Conservation (phyloP, 2,329 filamentous ascomycete genomes). For the Arthrobotrys iridis region DNA sequence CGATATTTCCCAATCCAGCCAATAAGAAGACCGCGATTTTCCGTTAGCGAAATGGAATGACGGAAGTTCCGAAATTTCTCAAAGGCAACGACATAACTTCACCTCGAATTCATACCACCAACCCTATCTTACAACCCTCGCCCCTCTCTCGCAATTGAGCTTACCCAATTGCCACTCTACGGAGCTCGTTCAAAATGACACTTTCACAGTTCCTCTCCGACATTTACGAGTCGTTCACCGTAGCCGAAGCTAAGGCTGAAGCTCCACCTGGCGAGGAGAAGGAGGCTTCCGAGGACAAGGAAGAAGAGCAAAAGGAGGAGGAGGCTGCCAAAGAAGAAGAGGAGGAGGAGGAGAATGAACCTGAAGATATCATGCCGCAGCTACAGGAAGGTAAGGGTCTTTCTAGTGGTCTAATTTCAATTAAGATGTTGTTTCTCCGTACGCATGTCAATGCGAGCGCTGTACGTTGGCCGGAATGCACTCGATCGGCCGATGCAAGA, state of each 20-base stretch:
- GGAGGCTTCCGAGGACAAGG: constrained; percentile 64
- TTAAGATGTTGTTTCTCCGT: not conserved
- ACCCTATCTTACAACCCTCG: constrained; percentile 34
- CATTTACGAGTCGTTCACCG: constrained; percentile 57
- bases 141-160: constrained; percentile 31
- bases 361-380: constrained; percentile 84
- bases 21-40: constrained; percentile 39
- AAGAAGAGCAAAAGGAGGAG: constrained; percentile 65
- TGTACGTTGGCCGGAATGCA: not conserved
- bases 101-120: constrained; percentile 28
- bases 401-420: not conserved
- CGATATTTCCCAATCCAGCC: constrained; percentile 21
- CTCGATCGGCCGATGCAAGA: constrained; percentile 6
- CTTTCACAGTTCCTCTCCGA: constrained; percentile 58
- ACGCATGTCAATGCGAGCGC: not conserved
- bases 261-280: constrained; percentile 66
- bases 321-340: constrained; percentile 84
- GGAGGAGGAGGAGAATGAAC: constrained; percentile 84
- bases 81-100: constrained; percentile 27
- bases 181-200: constrained; percentile 39
- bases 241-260: constrained; percentile 70
- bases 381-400: constrained; percentile 85
- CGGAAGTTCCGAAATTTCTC: constrained; percentile 54
- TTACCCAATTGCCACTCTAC: constrained; percentile 15
- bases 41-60: constrained; percentile 47